Evolutionary conservation across 2,329 filamentous ascomycete genomes (phyloP).

Genomic region (Fusarium sp.): DNA sequence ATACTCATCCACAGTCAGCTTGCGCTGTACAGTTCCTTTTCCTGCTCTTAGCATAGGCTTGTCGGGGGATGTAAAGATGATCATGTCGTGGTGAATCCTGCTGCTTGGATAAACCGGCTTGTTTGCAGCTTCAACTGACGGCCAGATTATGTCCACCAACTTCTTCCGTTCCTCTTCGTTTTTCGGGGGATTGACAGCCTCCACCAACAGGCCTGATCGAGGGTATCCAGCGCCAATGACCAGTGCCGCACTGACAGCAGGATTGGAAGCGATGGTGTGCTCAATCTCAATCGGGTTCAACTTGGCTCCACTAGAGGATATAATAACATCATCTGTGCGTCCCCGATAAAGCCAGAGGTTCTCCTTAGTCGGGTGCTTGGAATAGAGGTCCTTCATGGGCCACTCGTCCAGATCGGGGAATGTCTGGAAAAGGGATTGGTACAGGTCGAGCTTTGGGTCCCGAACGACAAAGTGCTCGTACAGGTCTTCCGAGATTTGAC

Average conservation of each 20-base stretch:
- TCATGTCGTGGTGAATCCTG: conserved; percentile 54
- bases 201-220: conserved; percentile 43
- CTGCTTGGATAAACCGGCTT: conserved; percentile 56
- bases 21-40: conserved; percentile 57
- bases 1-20: conserved; percentile 21
- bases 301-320: conserved; percentile 56
- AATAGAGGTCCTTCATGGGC: conserved; percentile 59
- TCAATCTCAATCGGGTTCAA: conserved; percentile 55
- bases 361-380: conserved; percentile 47
- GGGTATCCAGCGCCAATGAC: conserved; percentile 48
- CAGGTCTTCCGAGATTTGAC: conserved; percentile 35
- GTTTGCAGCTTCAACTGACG: conserved; percentile 55
- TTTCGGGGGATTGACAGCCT: conserved; percentile 13
- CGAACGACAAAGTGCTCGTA: conserved; percentile 50
- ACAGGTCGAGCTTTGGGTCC: conserved; percentile 33
- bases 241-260: conserved; percentile 45
- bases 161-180: conserved; percentile 19
- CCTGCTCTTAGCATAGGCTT: conserved; percentile 58
- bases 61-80: conserved; percentile 51
- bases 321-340: conserved; percentile 54
- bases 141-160: conserved; percentile 57
- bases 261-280: conserved; percentile 44
- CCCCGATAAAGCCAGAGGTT: conserved; percentile 52
- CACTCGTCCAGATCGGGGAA: conserved; percentile 56
- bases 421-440: conserved; percentile 54